Conservation (phyloP, 106 monocot genomes). For the Allium cepa region DNA sequence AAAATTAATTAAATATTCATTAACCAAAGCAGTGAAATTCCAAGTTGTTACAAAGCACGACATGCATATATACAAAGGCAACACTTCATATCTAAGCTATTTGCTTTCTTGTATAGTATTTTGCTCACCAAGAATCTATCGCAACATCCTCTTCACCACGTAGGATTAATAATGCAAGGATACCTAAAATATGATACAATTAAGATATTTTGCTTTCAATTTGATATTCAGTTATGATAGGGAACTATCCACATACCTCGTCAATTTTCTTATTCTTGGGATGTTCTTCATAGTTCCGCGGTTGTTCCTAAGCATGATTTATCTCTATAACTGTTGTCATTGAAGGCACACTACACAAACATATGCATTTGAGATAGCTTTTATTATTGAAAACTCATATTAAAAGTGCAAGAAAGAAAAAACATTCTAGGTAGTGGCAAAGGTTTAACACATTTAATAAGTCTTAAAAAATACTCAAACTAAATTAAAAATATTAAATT, state of each 20-base stretch:
- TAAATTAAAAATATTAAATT: too few relatives aligned
- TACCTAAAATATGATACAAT: conserved; percentile 29
- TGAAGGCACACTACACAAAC: conserved; percentile 51
- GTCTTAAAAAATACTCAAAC: too few relatives aligned
- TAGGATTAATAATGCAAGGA: conserved; percentile 60
- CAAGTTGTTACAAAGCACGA: too few relatives aligned
- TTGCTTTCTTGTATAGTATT: conserved; percentile 57
- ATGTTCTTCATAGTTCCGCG: conserved; percentile 45
- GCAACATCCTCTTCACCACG: conserved; percentile 57
- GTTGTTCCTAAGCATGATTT: conserved; percentile 72
- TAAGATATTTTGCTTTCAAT: too few relatives aligned
- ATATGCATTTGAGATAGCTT: too few relatives aligned
- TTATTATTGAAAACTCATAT: too few relatives aligned
- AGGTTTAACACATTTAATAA: too few relatives aligned
- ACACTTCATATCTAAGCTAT: conserved; percentile 50
- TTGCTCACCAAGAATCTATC: conserved; percentile 75
- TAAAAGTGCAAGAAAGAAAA: too few relatives aligned
- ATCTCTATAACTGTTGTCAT: conserved; percentile 73
- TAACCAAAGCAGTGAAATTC: too few relatives aligned
- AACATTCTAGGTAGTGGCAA: too few relatives aligned
- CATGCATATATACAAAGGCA: conserved; percentile 50
- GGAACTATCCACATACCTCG: conserved; percentile 27
- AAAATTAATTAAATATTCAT: too few relatives aligned
- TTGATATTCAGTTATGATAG: too few relatives aligned
- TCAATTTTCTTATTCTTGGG: conserved; percentile 58